Evolutionary conservation across 768 basidiomycete genomes (phyloP), one percentile per base, ranked within the genome.

Genomic region (Mycena floridula): DNA sequence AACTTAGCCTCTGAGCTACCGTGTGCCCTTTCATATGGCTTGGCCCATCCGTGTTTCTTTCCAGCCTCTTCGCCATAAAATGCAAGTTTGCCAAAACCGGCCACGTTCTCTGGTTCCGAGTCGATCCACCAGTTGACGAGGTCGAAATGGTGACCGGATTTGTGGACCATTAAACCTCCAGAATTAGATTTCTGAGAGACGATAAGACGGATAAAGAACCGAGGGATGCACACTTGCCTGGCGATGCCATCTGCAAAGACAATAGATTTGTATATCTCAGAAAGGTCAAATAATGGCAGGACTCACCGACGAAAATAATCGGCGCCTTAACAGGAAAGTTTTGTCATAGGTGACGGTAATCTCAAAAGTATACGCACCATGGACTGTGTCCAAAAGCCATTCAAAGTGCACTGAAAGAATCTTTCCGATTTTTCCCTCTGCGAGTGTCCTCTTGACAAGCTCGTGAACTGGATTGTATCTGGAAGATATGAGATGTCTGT

Each of bases 71-170:
- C 59, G 13, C 74, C 73, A 51, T 76, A 76, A 55, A 77, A 76
- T 1, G 65, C 67, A 4, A 74, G 59, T 25, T 60, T 62, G 15
- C 73, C 74, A 51, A 76, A 67, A 3, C 63, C 73, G 30, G 70
- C 73, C 16, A 76, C 74, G 4, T 61, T 62, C 39, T 63, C 64
- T 1, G 73, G 74, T 41, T 65, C 58, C 15, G 72, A 63, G 28
- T 71, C 64, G 47, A 77, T 64, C 75, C 73, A 77, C 70, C 73
- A 77, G 50, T 76, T 75, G 40, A 77, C 73, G 5, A 76, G 66
- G 49, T 76, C 74, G 50, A 74, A 76, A 57, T 76, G 68, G 37
- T 69, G 71, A 0, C 69, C 67, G 7, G 66, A 57, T 55, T 73
- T 72, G 59, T 72, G 69, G 0, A 70, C 64, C 68, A 72, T 69